Evolutionary conservation across 192 early-diverging fungal genomes (phyloP).

Genomic region (Paraglomus occultum): DNA sequence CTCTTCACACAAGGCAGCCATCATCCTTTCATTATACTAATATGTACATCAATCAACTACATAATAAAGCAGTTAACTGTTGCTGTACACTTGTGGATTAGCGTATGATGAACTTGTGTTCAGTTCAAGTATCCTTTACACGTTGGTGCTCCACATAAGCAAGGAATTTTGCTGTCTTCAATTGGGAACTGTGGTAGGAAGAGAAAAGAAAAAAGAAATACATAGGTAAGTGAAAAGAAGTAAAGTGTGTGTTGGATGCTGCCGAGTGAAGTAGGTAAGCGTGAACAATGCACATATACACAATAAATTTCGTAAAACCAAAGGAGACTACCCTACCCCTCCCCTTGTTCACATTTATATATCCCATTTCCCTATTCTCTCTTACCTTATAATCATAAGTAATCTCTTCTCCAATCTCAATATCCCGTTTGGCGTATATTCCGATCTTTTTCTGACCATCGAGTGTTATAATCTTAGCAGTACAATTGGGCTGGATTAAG

Average conservation of each 20-base stretch:
- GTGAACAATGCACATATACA: not conserved
- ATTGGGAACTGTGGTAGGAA: conserved; percentile 61
- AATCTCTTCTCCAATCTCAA: conserved; percentile 94
- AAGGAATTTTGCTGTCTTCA: conserved; percentile 97
- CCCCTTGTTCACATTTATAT: conserved; percentile 28
- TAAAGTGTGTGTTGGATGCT: not conserved
- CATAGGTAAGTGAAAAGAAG: not conserved
- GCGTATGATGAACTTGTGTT: conserved; percentile 1
- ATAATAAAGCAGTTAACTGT: too few species aligned
- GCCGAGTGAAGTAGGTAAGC: too few species aligned
- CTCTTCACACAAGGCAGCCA: too few species aligned
- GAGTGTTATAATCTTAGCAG: conserved; percentile 89
- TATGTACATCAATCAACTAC: too few species aligned
- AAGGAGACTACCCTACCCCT: not conserved
- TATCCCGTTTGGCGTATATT: conserved; percentile 95
- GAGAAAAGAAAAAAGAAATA: not conserved
- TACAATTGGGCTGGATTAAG: conserved; percentile 87
- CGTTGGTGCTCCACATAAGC: conserved; percentile 83
- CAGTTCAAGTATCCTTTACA: conserved; percentile 81
- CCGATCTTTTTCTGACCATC: conserved; percentile 95
- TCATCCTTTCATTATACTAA: too few species aligned
- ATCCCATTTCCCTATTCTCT: not conserved
- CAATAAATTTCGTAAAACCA: not conserved
- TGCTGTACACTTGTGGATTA: not conserved
- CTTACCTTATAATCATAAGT: conserved; percentile 97